Evolutionary conservation across 1,139 yeast species (phyloP).

Genomic region (Yamadazyma atlantica): DNA sequence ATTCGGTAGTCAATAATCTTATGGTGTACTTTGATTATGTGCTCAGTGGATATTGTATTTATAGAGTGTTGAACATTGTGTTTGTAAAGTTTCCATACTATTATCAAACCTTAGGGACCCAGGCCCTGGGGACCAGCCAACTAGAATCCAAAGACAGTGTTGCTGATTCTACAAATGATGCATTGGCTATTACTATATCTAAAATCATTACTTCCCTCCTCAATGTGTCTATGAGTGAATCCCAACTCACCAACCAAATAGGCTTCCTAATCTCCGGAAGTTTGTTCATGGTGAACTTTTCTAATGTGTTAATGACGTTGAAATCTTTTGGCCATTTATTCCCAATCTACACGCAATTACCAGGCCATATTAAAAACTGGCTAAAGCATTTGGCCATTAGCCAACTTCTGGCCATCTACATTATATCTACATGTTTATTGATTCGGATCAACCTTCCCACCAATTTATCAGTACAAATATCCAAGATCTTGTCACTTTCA

Average conservation of each 20-base stretch:
- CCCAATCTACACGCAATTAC: constrained; percentile 21
- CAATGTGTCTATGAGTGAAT: constrained; percentile 32
- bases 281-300: constrained; percentile 64
- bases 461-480: constrained; percentile 53
- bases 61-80: constrained; percentile 54
- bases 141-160: not conserved
- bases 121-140: too few species aligned
- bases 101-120: constrained; percentile 7
- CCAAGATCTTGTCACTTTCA: constrained; percentile 42
- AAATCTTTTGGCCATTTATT: constrained; percentile 35
- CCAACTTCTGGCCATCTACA: constrained; percentile 75
- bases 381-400: constrained; percentile 54
- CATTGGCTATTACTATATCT: constrained; percentile 66
- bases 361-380: constrained; percentile 32
- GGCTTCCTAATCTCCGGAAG: constrained; percentile 66
- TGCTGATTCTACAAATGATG: constrained; percentile 41
- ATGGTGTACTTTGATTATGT: constrained; percentile 19
- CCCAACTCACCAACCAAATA: constrained; percentile 60
- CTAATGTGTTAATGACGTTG: constrained; percentile 59
- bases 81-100: constrained; percentile 37
- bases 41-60: constrained; percentile 64
- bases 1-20: not conserved
- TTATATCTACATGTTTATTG: constrained; percentile 75
- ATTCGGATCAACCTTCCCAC: constrained; percentile 73
- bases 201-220: constrained; percentile 32